phyloP scores from a whole-genome alignment of 2,329 filamentous ascomycete species.

The Amauroascus niger region DNA sequence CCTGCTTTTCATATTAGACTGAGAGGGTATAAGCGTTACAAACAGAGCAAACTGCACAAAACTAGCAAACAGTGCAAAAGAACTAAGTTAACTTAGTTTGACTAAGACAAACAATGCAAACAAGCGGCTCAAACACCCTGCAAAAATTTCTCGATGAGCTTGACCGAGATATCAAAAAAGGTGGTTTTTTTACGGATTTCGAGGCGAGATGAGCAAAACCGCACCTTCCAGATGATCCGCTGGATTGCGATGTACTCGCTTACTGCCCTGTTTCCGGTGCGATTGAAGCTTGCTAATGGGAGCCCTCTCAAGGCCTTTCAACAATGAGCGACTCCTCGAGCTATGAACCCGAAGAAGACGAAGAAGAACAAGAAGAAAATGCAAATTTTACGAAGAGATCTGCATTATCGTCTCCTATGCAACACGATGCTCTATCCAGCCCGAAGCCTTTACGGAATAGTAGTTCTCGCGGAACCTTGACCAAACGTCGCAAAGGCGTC shows the following conservation, averaged over 20 bases:
- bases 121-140: background rate
- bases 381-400: background rate
- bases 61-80: slow-evolving; percentile 30
- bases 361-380: slow-evolving; percentile 9
- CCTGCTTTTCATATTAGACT: background rate
- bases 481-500: background rate
- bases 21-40: background rate
- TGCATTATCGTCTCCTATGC: slow-evolving; percentile 15
- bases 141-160: background rate
- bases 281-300: slow-evolving; percentile 5
- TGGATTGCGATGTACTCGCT: slow-evolving; percentile 12
- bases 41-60: slow-evolving; percentile 23
- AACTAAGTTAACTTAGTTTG: too few species aligned
- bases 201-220: background rate
- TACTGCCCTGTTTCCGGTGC: background rate
- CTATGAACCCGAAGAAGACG: slow-evolving; percentile 28
- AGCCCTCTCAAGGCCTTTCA: slow-evolving; percentile 11
- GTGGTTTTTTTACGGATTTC: too few species aligned
- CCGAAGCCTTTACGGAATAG: background rate
- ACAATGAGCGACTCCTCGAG: slow-evolving; percentile 31
- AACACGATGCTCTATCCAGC: slow-evolving; percentile 12
- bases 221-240: background rate
- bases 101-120: slow-evolving; percentile 16
- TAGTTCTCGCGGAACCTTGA: slow-evolving; percentile 9
- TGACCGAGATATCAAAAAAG: too few species aligned